phyloP scores from a whole-genome alignment of 176 grass and related monocot species.

The Olyra latifolia region DNA sequence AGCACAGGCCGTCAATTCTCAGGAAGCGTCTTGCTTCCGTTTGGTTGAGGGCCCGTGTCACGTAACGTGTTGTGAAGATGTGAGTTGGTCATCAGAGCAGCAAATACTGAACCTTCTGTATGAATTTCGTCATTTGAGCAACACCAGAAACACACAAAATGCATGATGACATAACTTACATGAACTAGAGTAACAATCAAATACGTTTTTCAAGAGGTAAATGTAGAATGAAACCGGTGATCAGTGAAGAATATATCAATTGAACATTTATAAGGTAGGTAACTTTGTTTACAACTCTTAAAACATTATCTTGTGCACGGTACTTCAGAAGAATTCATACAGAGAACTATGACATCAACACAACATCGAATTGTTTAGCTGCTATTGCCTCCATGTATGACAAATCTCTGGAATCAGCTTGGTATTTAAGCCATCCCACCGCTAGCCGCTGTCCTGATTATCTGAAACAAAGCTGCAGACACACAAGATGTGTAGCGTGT shows the following conservation, averaged over 20 bases:
- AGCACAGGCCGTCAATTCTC: too few relatives aligned
- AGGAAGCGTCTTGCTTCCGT: too few relatives aligned
- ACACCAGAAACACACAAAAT: too few relatives aligned
- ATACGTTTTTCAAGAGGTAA: background rate
- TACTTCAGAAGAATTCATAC: background rate
- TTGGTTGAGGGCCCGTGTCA: too few relatives aligned
- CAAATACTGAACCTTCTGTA: too few relatives aligned
- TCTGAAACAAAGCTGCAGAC: constrained; percentile 62
- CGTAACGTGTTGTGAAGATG: too few relatives aligned
- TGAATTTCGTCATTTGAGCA: too few relatives aligned
- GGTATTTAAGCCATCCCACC: constrained; percentile 40
- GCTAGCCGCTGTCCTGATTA: constrained; percentile 56
- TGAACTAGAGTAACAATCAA: background rate
- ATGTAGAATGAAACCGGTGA: background rate
- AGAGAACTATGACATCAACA: constrained; percentile 11
- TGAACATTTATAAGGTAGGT: constrained; percentile 1
- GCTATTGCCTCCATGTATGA: constrained; percentile 34
- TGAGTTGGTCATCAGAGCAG: too few relatives aligned
- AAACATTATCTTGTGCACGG: background rate
- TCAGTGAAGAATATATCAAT: background rate
- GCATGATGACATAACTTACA: too few relatives aligned
- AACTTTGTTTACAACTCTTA: constrained; percentile 26
- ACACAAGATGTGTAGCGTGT: background rate
- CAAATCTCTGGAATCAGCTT: background rate
- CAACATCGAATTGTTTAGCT: constrained; percentile 5